A percentile compares a stretch with the other conserved stretches of the same genome.
phyloP scores from a whole-genome alignment of 257 asterid species.

The Avicennia marina region DNA sequence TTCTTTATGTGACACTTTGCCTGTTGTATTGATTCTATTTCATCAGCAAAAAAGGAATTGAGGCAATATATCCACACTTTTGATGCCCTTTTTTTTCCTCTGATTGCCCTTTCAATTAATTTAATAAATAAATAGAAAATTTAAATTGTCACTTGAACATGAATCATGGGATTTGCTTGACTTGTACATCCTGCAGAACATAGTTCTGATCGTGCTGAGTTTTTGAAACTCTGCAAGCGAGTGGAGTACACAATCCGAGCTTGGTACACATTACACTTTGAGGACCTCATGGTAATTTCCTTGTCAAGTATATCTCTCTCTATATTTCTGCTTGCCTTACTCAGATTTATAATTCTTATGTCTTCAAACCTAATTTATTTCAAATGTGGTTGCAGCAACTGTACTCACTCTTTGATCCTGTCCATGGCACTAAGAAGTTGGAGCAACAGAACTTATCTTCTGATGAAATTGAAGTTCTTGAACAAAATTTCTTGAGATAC shows the following conservation, averaged over 20 bases:
- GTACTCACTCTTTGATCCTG: conserved; percentile 95
- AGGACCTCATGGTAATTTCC: conserved; percentile 88
- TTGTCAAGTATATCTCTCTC: not conserved
- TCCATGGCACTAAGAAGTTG: conserved; percentile 74
- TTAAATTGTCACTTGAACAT: no score
- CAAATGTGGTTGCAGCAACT: conserved; percentile 67
- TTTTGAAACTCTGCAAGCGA: conserved; percentile 94
- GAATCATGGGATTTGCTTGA: no score
- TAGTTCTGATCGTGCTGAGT: conserved; percentile 82
- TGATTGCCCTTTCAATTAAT: no score
- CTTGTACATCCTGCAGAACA: conserved; percentile 49
- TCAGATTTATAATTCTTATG: no score
- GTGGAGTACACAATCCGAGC: conserved; percentile 96
- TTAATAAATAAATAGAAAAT: no score
- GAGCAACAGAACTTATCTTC: conserved; percentile 82
- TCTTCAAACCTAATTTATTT: no score
- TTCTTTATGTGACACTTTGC: no score
- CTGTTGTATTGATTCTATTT: no score
- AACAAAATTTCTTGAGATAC: conserved; percentile 81
- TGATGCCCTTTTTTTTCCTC: no score
- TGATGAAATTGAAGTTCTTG: conserved; percentile 74
- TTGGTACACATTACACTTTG: conserved; percentile 94
- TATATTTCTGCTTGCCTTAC: no score
- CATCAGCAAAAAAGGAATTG: no score
- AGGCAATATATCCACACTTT: no score